Base-by-base conservation (phyloP, 169 alveolate species). In the Cryptosporidium muris region DNA sequence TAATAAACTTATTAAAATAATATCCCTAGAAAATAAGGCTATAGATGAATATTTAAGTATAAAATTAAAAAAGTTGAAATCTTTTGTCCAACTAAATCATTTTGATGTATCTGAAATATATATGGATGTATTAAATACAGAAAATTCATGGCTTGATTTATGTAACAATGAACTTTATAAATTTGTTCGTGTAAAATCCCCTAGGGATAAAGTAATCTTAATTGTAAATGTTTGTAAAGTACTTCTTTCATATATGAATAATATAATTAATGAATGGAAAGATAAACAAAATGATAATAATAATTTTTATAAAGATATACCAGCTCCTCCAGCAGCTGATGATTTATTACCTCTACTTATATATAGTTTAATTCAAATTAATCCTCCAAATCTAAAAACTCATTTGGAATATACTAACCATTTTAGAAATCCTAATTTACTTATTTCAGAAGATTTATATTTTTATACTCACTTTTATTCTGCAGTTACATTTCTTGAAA, bases 301-400 rank as follows among this genome's bases (percentile, higher is more conserved):
- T 45, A 38, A 42, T 5, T 38, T 54, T 16, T 16, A 64, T 2
- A 68, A 58, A 3, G 40, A 37, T 43, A 74, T 74, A 45, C 51
- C 40, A 4, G 54, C 85, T 52, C 89, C 90, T 81, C 91, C 92
- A 16, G 89, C 94, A 42, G 96, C 96, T 2, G 96, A 94, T 53
- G 96, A 94, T 64, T 82, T 94, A 5, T 88, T 94, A 37, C 96
- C 96, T 2, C 80, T 93, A 52, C 80, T 94, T 49, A 94, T 94
- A 40, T 91, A 80, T 66, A 90, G 92, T 5, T 65, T 94, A 2
- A 91, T 94, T 16, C 92, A 90, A 51, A 90, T 95, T 25, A 94
- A 94, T 80, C 96, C 96, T 7, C 88, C 91, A 2, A 92, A 91
- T 48, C 81, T 94, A 43, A 85, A 91, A 81, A 91, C 95, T n/a